phyloP scores from a whole-genome alignment of 176 grass and related monocot genomes.

The Cocos nucifera region DNA sequence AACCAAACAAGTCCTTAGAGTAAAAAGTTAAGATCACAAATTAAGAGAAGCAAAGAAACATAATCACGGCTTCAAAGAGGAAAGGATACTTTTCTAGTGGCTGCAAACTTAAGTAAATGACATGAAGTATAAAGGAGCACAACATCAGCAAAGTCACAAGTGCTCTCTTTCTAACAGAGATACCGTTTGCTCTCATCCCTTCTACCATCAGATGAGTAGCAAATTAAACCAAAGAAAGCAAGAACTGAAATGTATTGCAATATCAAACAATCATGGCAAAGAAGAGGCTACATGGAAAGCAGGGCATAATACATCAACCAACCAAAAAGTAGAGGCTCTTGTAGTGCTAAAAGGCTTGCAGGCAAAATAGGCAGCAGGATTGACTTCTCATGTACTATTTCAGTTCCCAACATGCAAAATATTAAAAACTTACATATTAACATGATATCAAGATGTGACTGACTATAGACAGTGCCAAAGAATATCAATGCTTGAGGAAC shows the following conservation, averaged over 20 bases:
- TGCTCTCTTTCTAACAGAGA: conserved; percentile 25
- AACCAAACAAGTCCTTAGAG: neutral
- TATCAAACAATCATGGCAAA: conserved; percentile 62
- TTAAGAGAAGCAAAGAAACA: conserved; percentile 82
- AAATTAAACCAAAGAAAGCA: conserved; percentile 67
- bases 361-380: conserved; percentile 92
- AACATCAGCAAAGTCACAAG: conserved; percentile 37
- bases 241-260: conserved; percentile 68
- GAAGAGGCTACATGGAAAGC: conserved; percentile 78
- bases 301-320: conserved; percentile 73
- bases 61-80: conserved; percentile 77
- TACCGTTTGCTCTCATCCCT: conserved; percentile 15
- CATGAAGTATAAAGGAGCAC: conserved; percentile 41
- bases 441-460: conserved; percentile 6
- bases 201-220: conserved; percentile 39
- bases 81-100: conserved; percentile 76
- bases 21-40: conserved; percentile 54
- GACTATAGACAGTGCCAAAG: neutral
- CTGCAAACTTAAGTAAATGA: conserved; percentile 50
- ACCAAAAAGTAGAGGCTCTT: conserved; percentile 63
- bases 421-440: neutral
- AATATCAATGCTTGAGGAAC: conserved; percentile 1
- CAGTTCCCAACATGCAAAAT: neutral
- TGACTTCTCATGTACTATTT: conserved; percentile 93
- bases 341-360: conserved; percentile 65